phyloP scores from a whole-genome alignment of 1,284 basidiomycete species.

The Cystobasidium sp. region DNA sequence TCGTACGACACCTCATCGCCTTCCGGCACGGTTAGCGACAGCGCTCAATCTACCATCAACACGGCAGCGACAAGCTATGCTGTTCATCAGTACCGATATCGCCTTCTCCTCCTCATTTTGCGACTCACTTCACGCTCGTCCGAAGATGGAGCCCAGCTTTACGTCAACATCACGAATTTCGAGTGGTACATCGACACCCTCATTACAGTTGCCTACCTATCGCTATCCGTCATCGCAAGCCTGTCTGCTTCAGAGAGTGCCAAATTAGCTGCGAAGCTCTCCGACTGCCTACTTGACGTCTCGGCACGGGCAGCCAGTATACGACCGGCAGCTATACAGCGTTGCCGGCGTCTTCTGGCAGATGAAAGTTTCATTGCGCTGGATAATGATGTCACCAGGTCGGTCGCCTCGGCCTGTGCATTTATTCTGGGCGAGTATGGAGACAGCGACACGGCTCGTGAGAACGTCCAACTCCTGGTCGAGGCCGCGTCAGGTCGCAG shows the following conservation, averaged over 20 bases:
- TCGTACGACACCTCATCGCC: slow-evolving; percentile 45
- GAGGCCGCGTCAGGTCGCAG: not conserved
- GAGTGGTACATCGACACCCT: slow-evolving; percentile 96
- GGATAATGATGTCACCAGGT: not conserved
- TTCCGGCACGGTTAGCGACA: not conserved
- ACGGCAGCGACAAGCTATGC: slow-evolving; percentile 56
- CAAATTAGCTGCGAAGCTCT: slow-evolving; percentile 71
- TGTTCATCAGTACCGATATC: slow-evolving; percentile 54
- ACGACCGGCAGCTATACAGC: slow-evolving; percentile 75
- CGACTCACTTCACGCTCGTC: slow-evolving; percentile 44
- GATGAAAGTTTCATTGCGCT: slow-evolving; percentile 69
- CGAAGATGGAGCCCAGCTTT: slow-evolving; percentile 64
- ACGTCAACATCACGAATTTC: slow-evolving; percentile 86
- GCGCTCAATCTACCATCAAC: slow-evolving; percentile 50
- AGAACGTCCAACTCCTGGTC: not conserved
- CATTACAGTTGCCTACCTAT: slow-evolving; percentile 83
- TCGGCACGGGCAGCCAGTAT: slow-evolving; percentile 77
- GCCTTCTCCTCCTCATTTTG: slow-evolving; percentile 60
- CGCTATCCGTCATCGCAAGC: slow-evolving; percentile 54
- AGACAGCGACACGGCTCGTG: not conserved
- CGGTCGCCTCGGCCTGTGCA: slow-evolving; percentile 9
- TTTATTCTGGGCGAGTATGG: slow-evolving; percentile 37
- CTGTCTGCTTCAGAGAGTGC: slow-evolving; percentile 8
- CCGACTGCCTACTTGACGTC: slow-evolving; percentile 84
- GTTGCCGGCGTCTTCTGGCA: slow-evolving; percentile 76